Conservation (phyloP, 768 basidiomycete species). For the Pleurotus sapidus region DNA sequence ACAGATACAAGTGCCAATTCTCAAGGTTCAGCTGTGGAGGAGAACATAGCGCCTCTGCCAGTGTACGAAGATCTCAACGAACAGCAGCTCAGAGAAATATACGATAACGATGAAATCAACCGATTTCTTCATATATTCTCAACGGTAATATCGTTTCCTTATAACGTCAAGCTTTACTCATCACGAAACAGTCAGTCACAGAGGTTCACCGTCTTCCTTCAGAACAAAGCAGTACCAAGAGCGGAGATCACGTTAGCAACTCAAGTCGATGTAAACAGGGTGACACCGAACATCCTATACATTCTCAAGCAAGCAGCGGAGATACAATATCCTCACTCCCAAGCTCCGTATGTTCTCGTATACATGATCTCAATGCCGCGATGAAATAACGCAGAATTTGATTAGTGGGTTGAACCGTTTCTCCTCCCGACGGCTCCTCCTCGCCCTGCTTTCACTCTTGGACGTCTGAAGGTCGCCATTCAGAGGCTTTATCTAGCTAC, state of each 20-base stretch:
- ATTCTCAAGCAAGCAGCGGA: slow-evolving; percentile 1
- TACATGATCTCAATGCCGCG: neutral
- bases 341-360: neutral
- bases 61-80: slow-evolving; percentile 33
- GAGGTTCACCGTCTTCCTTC: slow-evolving; percentile 41
- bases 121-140: slow-evolving; percentile 62
- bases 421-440: slow-evolving; percentile 40
- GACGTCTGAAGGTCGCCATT: slow-evolving; percentile 45
- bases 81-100: slow-evolving; percentile 51
- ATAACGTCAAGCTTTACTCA: neutral
- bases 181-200: slow-evolving; percentile 47
- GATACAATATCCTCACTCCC: neutral
- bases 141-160: slow-evolving; percentile 36
- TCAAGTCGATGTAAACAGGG: no score
- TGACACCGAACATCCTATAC: no score
- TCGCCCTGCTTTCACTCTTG: slow-evolving; percentile 49
- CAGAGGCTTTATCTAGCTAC: slow-evolving; percentile 56
- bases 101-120: slow-evolving; percentile 63
- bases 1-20: no score
- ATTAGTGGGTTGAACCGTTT: slow-evolving; percentile 29
- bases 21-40: no score
- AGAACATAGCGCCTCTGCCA: no score
- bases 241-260: no score
- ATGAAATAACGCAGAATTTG: neutral
- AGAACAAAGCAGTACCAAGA: neutral